Evolutionary conservation across 148 eudicot species (phyloP), one percentile per base, ranked within the genome.

Genomic region (Dianthus caryophyllus): DNA sequence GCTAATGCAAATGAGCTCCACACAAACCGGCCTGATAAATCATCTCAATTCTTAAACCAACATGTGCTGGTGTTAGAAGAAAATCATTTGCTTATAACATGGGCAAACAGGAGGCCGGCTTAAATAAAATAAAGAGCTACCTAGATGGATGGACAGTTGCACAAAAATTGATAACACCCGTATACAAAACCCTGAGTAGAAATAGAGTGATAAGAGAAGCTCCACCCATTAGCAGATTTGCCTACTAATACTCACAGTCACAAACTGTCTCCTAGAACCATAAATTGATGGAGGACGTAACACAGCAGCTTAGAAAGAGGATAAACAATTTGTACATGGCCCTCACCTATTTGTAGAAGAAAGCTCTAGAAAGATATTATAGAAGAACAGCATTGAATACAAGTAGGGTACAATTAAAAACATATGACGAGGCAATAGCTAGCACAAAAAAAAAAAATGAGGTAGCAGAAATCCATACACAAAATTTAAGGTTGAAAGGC

Each of bases 41-140:
- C 50, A 25, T 48, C 18, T 49, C 44, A 17, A 50, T 64, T 21
- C 21, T 63, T 51, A 48, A 43, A 59, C 50, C 67, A 41, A 4
- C 18, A 52, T 21, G 26, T 41, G 6, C 44, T 41, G 44, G 10
- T 9, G 44, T 41, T 6, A 9, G 44, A 41, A 41, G 10, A 3
- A 41, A 41, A 41, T 25, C 54, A 1, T 50, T n/a, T 50, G 24
- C 54, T 50, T 50, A n/a, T 41, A 41, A 50, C 54, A 50, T 4
- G 11, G 11, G 6, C 54, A 8, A 50, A 50, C 18, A 50, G 24
- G 20, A 22, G 31, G 31, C 30, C 12, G 13, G 59, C 20, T 48
- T 2, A 48, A 26, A 24, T 10, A 26, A 26, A 24, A 53, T 24
- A 25, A 12, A 24, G 17, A 53, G 18, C 20, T 48, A 22, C 29